Conservation (phyloP, 1,139 yeast genomes). For the Yamadazyma dendronema region DNA sequence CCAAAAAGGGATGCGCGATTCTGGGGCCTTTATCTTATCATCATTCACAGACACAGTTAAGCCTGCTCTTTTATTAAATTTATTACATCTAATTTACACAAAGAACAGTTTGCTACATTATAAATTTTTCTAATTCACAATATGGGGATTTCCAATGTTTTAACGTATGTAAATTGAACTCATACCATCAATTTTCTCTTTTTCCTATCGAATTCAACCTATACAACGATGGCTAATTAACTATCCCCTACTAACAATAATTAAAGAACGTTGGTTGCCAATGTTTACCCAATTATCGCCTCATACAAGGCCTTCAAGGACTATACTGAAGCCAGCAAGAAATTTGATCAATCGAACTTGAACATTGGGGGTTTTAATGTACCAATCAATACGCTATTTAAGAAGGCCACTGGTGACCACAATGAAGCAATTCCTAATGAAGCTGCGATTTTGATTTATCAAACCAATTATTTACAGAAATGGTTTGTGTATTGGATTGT, state of each 20-base stretch:
- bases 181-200: not conserved
- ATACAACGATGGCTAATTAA: not conserved
- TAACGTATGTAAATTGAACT: conserved; percentile 8
- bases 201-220: no score
- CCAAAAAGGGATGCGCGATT: conserved; percentile 1
- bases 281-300: conserved; percentile 52
- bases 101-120: no score
- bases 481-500: conserved; percentile 64
- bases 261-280: conserved; percentile 27
- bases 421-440: conserved; percentile 10
- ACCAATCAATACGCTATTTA: conserved; percentile 27
- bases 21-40: conserved; percentile 7
- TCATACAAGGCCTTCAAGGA: conserved; percentile 52
- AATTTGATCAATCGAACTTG: conserved; percentile 25
- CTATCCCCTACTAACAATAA: conserved; percentile 5
- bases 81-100: no score
- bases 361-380: conserved; percentile 38
- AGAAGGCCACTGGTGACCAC: conserved; percentile 21
- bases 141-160: conserved; percentile 9
- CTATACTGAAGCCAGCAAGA: conserved; percentile 26
- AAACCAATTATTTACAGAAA: conserved; percentile 39
- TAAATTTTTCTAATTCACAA: no score
- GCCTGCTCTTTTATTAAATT: not conserved
- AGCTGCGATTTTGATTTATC: conserved; percentile 18
- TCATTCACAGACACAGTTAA: conserved; percentile 1